A percentile compares a stretch with the other conserved stretches of the same genome.
Evolutionary conservation across 805 yeast genomes (phyloP).

Genomic region (Torulaspora gathmanii): DNA sequence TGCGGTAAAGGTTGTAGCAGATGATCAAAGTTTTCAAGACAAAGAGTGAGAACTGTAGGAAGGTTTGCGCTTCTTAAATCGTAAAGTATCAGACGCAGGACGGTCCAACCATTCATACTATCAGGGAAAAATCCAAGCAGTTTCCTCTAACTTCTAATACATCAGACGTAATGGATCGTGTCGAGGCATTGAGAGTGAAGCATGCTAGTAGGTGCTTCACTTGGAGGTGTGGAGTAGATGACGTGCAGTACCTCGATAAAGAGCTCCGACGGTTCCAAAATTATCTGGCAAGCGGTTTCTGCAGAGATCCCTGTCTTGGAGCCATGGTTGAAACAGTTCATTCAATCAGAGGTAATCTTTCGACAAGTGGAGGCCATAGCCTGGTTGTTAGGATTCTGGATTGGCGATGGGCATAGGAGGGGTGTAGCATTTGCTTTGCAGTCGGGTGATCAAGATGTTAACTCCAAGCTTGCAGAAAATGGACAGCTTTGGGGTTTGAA

Average conservation of each 20-base stretch:
- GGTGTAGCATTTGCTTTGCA: constrained; percentile 10
- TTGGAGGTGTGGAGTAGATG: background rate
- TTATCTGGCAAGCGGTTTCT: constrained; percentile 3
- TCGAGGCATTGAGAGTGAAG: background rate
- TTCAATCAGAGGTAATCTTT: constrained; percentile 1
- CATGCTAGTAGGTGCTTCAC: background rate
- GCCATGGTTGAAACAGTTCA: constrained; percentile 7
- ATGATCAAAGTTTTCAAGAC: background rate
- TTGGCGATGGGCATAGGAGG: constrained; percentile 10
- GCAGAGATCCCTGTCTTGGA: constrained; percentile 8
- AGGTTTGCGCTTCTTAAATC: background rate
- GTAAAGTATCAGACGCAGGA: background rate
- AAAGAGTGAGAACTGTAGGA: background rate
- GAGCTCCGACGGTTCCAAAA: constrained; percentile 5
- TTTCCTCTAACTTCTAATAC: background rate
- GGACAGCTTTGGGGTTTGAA: constrained; percentile 8
- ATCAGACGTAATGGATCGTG: background rate
- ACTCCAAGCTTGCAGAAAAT: background rate
- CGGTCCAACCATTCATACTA: background rate
- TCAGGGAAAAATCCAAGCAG: background rate
- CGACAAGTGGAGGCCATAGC: constrained; percentile 11
- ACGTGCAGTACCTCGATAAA: background rate
- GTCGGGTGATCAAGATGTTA: constrained; percentile 9
- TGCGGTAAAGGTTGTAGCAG: background rate
- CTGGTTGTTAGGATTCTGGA: constrained; percentile 15